Evolutionary conservation across 805 yeast genomes (phyloP).

Genomic region (Yamadazyma philogaea): DNA sequence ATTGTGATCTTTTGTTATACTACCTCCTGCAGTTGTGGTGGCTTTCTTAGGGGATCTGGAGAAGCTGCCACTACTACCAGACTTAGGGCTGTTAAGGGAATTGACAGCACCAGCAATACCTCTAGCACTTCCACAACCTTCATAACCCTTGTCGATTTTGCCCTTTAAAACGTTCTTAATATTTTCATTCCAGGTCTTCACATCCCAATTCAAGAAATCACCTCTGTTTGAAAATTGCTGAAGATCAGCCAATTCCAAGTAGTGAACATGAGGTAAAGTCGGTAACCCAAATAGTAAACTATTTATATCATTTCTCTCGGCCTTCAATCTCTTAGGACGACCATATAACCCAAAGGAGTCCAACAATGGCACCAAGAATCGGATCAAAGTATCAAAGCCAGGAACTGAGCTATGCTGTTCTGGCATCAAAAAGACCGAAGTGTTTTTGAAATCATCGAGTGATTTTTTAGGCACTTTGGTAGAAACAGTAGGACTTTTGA

Average conservation of each 20-base stretch:
- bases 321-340: constrained; percentile 42
- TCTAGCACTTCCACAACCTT: constrained; percentile 71
- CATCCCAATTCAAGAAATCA: constrained; percentile 36
- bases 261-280: constrained; percentile 44
- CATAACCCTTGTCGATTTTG: constrained; percentile 50
- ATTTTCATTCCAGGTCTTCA: constrained; percentile 31
- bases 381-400: constrained; percentile 48
- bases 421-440: constrained; percentile 43
- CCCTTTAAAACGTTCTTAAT: constrained; percentile 29
- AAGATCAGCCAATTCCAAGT: constrained; percentile 35
- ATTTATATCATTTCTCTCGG: constrained; percentile 39
- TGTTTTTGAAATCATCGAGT: constrained; percentile 36
- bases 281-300: constrained; percentile 44
- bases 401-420: constrained; percentile 46
- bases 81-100: constrained; percentile 44
- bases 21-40: not conserved
- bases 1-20: not conserved
- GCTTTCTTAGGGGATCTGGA: not conserved
- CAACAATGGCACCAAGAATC: constrained; percentile 38
- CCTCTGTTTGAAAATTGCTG: constrained; percentile 18
- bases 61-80: constrained; percentile 13
- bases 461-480: constrained; percentile 32
- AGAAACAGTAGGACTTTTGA: constrained; percentile 40
- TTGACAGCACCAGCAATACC: constrained; percentile 59
- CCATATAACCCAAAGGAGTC: constrained; percentile 46